Base-by-base conservation (phyloP, 2,329 filamentous ascomycete species). In the Aureobasidium sp. region DNA sequence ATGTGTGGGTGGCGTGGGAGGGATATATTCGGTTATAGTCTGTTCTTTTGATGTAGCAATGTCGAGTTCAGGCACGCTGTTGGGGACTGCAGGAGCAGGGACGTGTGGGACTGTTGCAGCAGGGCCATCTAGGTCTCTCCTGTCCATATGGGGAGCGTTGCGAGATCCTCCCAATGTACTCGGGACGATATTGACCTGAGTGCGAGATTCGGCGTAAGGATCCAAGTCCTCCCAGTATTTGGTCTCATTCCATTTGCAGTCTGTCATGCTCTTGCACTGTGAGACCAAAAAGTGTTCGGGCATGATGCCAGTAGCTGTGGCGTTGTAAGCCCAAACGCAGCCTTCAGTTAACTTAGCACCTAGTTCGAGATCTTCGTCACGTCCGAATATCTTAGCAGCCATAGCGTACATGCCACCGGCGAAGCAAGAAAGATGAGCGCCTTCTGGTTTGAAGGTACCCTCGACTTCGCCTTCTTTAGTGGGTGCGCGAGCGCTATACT, bases 321-420 rank as follows among this genome's bases (percentile, higher is more conserved):
- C 73, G 29, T 80, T 74, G 65, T 84, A 83, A 0, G 78, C 79
- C 80, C 81, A 84, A 9, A 82, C 75, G 66, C 82, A 84, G 5
- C 82, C 82, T 53, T 84, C 77, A 0, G 80, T 80, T 6, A 84
- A 70, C 62, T 79, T 80, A 9, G 75, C 69, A 10, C 78, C 82
- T 13, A 81, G 70, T 7, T 77, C 73, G n/a, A 82, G 69, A 39
- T 84, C 79, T 5, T 76, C 74, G 0, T 76, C 74, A 13, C 77
- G 74, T 27, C 78, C 74, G 68, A 83, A 83, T n/a, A 83, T 73
- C 57, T 77, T 77, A 8, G 80, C 78, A 3, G 76, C 81, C 20
- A 84, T 71, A 27, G 76, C 80, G 37, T 83, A 77, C 80, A 84
- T 83, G 13, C 81, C 82, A 15, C 81, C 82, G 0, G 77, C 73